Percentiles rank a stretch among this genome's conserved stretches.
Evolutionary conservation across 176 grass and related monocot genomes (phyloP).

Genomic region (Triticum urartu): DNA sequence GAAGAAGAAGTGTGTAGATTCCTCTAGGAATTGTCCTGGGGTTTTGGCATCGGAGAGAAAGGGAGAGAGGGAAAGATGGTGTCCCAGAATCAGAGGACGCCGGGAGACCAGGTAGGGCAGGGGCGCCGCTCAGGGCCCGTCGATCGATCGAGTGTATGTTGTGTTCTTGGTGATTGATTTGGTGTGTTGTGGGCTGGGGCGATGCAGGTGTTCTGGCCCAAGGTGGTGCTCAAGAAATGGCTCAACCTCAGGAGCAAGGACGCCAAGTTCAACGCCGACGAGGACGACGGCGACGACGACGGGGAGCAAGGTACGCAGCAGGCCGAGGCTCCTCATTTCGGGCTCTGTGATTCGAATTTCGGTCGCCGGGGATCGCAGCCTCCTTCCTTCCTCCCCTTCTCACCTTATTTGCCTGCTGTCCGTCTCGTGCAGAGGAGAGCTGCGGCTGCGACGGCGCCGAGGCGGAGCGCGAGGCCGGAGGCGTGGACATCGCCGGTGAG

Average conservation of each 20-base stretch:
- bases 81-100: conserved; percentile 50
- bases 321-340: no score
- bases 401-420: neutral
- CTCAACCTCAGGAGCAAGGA: conserved; percentile 70
- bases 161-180: neutral
- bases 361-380: neutral
- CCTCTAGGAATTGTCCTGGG: no score
- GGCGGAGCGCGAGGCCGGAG: neutral
- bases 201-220: conserved; percentile 71
- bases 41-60: no score
- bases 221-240: conserved; percentile 91
- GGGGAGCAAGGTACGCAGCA: conserved; percentile 28
- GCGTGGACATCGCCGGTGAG: conserved; percentile 29
- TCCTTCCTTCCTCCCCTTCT: neutral
- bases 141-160: neutral
- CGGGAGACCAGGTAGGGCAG: conserved; percentile 45
- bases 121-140: neutral
- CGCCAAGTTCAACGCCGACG: conserved; percentile 65
- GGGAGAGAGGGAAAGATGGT: conserved; percentile 15
- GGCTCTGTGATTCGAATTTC: neutral
- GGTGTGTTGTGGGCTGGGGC: neutral
- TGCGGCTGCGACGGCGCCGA: conserved; percentile 25
- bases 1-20: neutral
- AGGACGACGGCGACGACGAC: conserved; percentile 48
- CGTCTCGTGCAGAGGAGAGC: conserved; percentile 43